A percentile compares a stretch with the other conserved stretches of the same genome.
These are phyloP conservation scores for Ascochyta viciae-villosae DNA, from an alignment of 2,329 filamentous ascomycete species.

Conservation along the genomic window DNA sequence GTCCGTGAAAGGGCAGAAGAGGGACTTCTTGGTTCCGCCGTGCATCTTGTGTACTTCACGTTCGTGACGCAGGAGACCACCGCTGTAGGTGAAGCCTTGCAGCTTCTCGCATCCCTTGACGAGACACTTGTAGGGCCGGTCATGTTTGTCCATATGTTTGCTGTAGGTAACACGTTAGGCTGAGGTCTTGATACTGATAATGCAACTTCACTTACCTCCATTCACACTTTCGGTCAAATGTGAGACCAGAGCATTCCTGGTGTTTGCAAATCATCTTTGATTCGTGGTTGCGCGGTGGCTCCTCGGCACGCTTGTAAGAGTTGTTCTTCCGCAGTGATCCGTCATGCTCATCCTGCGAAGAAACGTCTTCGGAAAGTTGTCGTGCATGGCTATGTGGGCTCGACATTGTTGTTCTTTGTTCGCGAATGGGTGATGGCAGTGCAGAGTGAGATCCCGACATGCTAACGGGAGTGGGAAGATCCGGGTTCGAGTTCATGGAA, in stretches of 20 bases:
- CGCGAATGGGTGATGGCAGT: conserved; percentile 36
- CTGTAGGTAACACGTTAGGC: conserved; percentile 53
- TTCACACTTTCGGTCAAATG: conserved; percentile 85
- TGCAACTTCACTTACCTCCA: conserved; percentile 76
- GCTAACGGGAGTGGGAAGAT: conserved; percentile 48
- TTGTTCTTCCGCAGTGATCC: conserved; percentile 46
- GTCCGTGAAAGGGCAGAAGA: conserved; percentile 83
- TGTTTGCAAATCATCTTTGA: conserved; percentile 79
- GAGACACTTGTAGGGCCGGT: conserved; percentile 86
- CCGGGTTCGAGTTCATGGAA: conserved; percentile 38
- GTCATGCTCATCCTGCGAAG: conserved; percentile 39
- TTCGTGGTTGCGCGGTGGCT: conserved; percentile 68
- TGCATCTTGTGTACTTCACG: conserved; percentile 93
- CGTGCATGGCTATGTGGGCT: conserved; percentile 34
- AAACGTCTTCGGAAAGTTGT: conserved; percentile 34
- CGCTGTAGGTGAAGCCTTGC: conserved; percentile 93
- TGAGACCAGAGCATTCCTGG: conserved; percentile 71
- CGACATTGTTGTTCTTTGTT: conserved; percentile 30
- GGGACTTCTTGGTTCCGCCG: conserved; percentile 83
- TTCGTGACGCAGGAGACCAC: conserved; percentile 86
- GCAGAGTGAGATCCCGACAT: conserved; percentile 39
- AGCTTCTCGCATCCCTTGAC: conserved; percentile 88
- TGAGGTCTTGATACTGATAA: neutral
- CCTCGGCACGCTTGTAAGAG: conserved; percentile 52
- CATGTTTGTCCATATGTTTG: conserved; percentile 99